These are phyloP conservation scores for Amborella trichopoda DNA, from an alignment of 164 flowering plant species.

Conservation along the genomic window DNA sequence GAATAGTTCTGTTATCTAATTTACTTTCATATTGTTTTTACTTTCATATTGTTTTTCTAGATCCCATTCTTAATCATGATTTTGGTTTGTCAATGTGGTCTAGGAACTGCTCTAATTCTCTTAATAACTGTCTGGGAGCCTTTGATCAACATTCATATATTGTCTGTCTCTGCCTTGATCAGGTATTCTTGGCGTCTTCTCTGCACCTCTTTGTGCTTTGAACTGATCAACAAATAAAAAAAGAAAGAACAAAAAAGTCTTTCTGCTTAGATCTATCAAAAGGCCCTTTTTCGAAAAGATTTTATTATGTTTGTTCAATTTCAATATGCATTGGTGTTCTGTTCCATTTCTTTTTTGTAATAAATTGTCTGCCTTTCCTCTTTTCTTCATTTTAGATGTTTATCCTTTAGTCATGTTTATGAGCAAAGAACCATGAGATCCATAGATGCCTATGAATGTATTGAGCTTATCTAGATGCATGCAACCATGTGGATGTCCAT, in stretches of 20 bases:
- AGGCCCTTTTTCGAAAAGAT: not conserved
- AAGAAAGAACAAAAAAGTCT: no score
- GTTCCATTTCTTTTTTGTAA: not conserved
- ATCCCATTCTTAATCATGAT: not conserved
- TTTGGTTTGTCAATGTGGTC: constrained; percentile 3
- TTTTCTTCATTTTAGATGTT: not conserved
- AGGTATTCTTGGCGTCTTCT: constrained; percentile 27
- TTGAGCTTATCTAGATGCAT: no score
- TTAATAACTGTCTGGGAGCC: constrained; percentile 82
- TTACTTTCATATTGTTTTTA: not conserved
- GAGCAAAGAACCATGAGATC: no score
- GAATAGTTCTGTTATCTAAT: not conserved
- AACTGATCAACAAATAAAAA: no score
- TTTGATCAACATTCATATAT: constrained; percentile 25
- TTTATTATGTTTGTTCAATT: not conserved
- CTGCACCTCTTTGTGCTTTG: not conserved
- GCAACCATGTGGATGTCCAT: no score
- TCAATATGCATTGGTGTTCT: not conserved
- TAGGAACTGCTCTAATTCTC: constrained; percentile 87
- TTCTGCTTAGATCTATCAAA: not conserved
- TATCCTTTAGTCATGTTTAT: no score
- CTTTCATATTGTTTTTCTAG: not conserved
- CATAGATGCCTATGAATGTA: no score
- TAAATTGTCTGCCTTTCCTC: not conserved
- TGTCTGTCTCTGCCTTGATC: constrained; percentile 41